Evolutionary conservation across 352 stramenopile genomes (phyloP).

Genomic region (Phytophthora megakarya): DNA sequence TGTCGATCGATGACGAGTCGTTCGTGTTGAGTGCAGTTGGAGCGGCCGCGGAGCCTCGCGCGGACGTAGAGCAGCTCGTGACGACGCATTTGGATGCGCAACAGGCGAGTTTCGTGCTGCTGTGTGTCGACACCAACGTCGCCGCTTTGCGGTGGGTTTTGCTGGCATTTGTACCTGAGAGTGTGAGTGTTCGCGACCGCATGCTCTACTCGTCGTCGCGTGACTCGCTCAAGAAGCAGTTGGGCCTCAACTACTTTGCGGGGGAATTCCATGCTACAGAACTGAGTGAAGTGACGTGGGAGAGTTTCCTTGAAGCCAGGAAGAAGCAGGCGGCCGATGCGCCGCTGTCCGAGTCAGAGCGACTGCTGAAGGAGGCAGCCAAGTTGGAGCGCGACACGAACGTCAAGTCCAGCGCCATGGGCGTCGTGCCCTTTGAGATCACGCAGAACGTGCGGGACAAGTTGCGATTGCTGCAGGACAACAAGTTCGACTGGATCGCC

Average conservation of each 20-base stretch:
- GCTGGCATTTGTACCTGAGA: constrained; percentile 80
- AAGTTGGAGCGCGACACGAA: constrained; percentile 83
- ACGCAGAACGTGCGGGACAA: constrained; percentile 84
- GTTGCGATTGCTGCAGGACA: constrained; percentile 73
- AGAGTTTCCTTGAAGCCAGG: constrained; percentile 72
- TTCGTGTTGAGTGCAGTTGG: constrained; percentile 59
- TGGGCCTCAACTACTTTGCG: constrained; percentile 91
- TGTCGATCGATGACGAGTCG: constrained; percentile 60
- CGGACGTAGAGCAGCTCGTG: constrained; percentile 48
- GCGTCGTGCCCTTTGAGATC: constrained; percentile 86
- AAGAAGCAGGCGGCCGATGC: constrained; percentile 76
- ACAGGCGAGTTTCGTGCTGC: constrained; percentile 75
- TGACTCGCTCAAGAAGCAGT: constrained; percentile 90
- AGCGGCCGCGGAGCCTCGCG: constrained; percentile 47
- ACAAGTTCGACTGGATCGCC: constrained; percentile 89
- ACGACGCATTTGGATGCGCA: constrained; percentile 32
- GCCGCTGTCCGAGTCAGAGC: constrained; percentile 85
- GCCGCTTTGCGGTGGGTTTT: constrained; percentile 78
- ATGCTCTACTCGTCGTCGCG: constrained; percentile 93
- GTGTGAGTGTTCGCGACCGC: constrained; percentile 82
- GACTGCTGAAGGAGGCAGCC: constrained; percentile 79
- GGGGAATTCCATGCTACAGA: constrained; percentile 90
- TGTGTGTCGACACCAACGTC: constrained; percentile 77
- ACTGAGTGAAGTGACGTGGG: constrained; percentile 78
- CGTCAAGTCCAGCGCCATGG: constrained; percentile 89